Conservation (phyloP, 257 asterid genomes). For the Apocynum venetum region DNA sequence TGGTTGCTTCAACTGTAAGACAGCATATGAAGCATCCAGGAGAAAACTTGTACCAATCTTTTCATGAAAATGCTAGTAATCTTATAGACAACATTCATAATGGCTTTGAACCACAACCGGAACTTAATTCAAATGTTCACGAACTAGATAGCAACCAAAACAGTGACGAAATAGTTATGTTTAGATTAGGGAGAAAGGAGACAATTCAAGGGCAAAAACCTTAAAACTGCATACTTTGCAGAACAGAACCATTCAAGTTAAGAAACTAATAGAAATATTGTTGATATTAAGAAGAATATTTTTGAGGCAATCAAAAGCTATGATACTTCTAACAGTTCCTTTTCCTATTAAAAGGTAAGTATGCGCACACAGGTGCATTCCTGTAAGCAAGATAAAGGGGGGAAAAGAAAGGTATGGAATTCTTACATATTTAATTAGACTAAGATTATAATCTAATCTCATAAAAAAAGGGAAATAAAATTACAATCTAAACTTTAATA, state of each 20-base stretch:
- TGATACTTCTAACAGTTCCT: not conserved
- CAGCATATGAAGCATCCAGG: not conserved
- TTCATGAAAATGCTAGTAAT: not conserved
- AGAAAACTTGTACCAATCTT: not conserved
- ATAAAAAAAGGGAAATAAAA: too few species aligned
- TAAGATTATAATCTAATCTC: not conserved
- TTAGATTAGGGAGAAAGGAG: not conserved
- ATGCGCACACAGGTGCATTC: too few species aligned
- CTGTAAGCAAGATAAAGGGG: too few species aligned
- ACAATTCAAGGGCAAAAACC: not conserved
- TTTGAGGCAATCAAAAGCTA: not conserved
- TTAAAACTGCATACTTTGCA: not conserved
- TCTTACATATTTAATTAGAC: not conserved
- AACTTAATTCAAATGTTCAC: not conserved
- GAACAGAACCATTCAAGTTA: not conserved
- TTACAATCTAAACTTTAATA: not conserved
- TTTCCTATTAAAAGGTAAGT: not conserved
- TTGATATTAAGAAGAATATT: not conserved
- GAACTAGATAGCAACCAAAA: not conserved
- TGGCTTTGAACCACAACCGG: too few species aligned
- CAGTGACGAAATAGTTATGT: not conserved
- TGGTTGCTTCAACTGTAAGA: not conserved
- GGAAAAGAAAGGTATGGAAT: not conserved
- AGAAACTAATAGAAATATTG: not conserved
- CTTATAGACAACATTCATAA: not conserved